Evolutionary conservation across 2,329 filamentous ascomycete species (phyloP), one percentile per base, ranked within the genome.

Genomic region (Colletotrichum tropicicola): DNA sequence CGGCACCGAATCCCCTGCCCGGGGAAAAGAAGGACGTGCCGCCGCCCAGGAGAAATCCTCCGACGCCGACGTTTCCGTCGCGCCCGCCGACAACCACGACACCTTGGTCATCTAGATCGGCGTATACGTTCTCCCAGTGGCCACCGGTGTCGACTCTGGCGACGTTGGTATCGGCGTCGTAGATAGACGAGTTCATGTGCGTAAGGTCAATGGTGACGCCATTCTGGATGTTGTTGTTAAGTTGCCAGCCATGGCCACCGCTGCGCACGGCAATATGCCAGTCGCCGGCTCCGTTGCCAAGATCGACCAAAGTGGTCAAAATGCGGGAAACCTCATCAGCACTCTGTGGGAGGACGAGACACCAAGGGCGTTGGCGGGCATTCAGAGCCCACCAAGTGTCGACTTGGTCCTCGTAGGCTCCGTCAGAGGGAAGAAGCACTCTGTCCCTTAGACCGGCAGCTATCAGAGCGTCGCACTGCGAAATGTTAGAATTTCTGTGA

Each of bases 221-320:
- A 7, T 71, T 43, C 6, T 72, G 59, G 35, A 74, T 66, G 28
- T 73, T 75, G 37, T 37, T 52, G 15, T 52, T 52, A 13, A 37
- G 12, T 80, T 82, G n/a, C 78, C 79, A 1, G 75, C 70, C 67
- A 78, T 77, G 2, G 75, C 74, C 84, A 21, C 83, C 84, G 64
- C 82, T 81, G 43, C 81, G 79, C n/a, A 83, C 74, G 3, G 83
- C 82, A 61, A 86, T 83, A 37, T 72, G 70, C 71, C 74, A 76
- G 45, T 74, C 65, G 1, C 70, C 68, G 0, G 70, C 68, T 7
- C 71, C 70, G 13, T 67, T 47, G 13, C 70, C 68, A n/a, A 59
- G 55, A n/a, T 37, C 39, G 3, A 21, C 12, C 9, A 70, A 60
- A 7, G 66, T 19, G 10, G 23, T 58, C 7, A 72, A 48, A 9